phyloP scores from a whole-genome alignment of 768 basidiomycete genomes.

The Cubamyces lactineus region DNA sequence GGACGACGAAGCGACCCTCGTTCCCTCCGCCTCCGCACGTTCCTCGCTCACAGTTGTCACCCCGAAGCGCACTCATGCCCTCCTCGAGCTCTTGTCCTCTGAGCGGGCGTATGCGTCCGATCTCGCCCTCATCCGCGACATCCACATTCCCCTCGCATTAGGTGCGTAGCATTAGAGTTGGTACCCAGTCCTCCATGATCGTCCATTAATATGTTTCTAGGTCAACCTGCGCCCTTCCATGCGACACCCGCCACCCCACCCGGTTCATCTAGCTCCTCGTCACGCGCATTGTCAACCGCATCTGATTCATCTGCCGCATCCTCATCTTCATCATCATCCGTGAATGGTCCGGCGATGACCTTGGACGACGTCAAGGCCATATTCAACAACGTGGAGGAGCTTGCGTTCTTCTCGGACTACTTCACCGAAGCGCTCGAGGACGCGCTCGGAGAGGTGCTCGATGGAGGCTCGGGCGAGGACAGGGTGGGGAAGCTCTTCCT shows the following conservation, averaged over 20 bases:
- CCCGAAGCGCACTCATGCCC: constrained; percentile 76
- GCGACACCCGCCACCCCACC: constrained; percentile 39
- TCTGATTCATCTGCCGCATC: constrained; percentile 47
- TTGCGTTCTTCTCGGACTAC: constrained; percentile 70
- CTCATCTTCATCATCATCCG: constrained; percentile 32
- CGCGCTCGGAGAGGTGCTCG: constrained; percentile 64
- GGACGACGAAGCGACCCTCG: constrained; percentile 23
- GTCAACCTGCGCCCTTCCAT: constrained; percentile 46
- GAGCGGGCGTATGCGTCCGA: constrained; percentile 86
- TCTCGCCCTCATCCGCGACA: constrained; percentile 73
- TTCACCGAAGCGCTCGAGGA: constrained; percentile 67
- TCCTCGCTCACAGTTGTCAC: constrained; percentile 31
- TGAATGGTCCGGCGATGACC: constrained; percentile 63
- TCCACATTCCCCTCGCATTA: constrained; percentile 78
- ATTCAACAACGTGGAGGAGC: constrained; percentile 76
- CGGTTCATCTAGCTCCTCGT: constrained; percentile 54
- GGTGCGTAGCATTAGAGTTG: constrained; percentile 47
- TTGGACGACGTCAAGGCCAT: constrained; percentile 69
- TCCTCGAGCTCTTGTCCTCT: constrained; percentile 76
- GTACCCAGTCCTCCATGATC: constrained; percentile 6
- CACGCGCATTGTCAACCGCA: constrained; percentile 54
- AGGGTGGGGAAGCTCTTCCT: constrained; percentile 72
- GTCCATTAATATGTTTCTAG: constrained; percentile 33
- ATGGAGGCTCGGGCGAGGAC: constrained; percentile 71
- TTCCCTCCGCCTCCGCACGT: constrained; percentile 21